A percentile compares a stretch with the other conserved stretches of the same genome.
Evolutionary conservation across 345 rosid genomes (phyloP).

Genomic region (Corchorus olitorius): DNA sequence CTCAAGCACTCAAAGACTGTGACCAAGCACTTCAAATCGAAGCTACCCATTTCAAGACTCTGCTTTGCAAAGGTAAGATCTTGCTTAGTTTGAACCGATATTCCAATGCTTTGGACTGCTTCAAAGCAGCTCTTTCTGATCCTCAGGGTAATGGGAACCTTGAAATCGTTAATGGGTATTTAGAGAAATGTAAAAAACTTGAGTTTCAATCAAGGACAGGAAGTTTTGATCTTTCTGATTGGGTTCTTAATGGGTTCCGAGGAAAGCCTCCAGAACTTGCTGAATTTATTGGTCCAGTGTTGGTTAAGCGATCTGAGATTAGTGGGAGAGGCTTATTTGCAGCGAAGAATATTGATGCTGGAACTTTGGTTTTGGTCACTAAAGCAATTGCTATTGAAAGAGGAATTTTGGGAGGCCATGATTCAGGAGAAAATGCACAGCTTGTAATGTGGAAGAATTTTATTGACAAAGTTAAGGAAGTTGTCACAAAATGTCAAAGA

Average conservation of each 20-base stretch:
- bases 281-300: slow-evolving; percentile 62
- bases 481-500: slow-evolving; percentile 45
- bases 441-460: slow-evolving; percentile 90
- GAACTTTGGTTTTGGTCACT: slow-evolving; percentile 61
- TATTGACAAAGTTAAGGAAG: slow-evolving; percentile 50
- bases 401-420: slow-evolving; percentile 61
- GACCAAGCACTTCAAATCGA: slow-evolving; percentile 64
- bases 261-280: slow-evolving; percentile 72
- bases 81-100: slow-evolving; percentile 64
- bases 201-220: slow-evolving; percentile 76
- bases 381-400: slow-evolving; percentile 79
- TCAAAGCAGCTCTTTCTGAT: slow-evolving; percentile 53
- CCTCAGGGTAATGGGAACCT: slow-evolving; percentile 57
- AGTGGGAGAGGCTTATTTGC: slow-evolving; percentile 88
- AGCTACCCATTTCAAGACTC: slow-evolving; percentile 73
- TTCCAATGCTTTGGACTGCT: slow-evolving; percentile 68
- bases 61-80: slow-evolving; percentile 78
- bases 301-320: slow-evolving; percentile 59
- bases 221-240: slow-evolving; percentile 76
- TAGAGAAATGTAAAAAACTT: slow-evolving; percentile 78
- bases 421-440: slow-evolving; percentile 56
- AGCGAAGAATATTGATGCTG: slow-evolving; percentile 62
- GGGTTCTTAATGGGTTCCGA: slow-evolving; percentile 65
- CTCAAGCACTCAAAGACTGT: slow-evolving; percentile 60
- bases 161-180: slow-evolving; percentile 49